Percentiles rank a stretch among this genome's conserved stretches.
Evolutionary conservation across 495 filamentous ascomycete genomes (phyloP).

Genomic region (Amorphotheca resinae): DNA sequence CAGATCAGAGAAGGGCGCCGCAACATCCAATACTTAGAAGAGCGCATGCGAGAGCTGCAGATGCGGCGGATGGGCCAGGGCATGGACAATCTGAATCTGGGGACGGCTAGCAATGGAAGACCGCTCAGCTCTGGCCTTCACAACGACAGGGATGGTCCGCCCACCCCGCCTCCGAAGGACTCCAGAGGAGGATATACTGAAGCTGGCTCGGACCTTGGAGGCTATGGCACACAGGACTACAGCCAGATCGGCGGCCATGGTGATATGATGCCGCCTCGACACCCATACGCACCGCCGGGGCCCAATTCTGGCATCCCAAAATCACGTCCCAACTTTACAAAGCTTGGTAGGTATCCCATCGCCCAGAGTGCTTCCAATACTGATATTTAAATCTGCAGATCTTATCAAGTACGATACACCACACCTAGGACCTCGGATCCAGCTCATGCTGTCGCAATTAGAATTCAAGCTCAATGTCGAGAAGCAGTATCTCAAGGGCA

Average conservation of each 20-base stretch:
- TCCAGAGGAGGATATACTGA: constrained; percentile 25
- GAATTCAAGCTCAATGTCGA: constrained; percentile 99
- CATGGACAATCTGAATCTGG: constrained; percentile 49
- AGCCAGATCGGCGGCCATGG: constrained; percentile 37
- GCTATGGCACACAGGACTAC: constrained; percentile 32
- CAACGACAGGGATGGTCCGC: constrained; percentile 35
- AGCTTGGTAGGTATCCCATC: constrained; percentile 58
- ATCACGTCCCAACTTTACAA: constrained; percentile 79
- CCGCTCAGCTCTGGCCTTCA: constrained; percentile 22
- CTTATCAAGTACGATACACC: constrained; percentile 97
- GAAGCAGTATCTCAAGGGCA: constrained; percentile 97
- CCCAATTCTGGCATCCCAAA: constrained; percentile 59
- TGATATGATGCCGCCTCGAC: constrained; percentile 70
- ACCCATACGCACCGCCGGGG: constrained; percentile 65
- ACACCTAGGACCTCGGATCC: constrained; percentile 92
- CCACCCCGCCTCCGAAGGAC: constrained; percentile 57
- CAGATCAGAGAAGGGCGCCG: constrained; percentile 88
- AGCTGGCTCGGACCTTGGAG: constrained; percentile 24
- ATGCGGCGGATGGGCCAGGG: constrained; percentile 57
- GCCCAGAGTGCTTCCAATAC: background rate
- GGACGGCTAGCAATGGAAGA: constrained; percentile 22
- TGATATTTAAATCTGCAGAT: constrained; percentile 42
- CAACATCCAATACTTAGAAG: constrained; percentile 90
- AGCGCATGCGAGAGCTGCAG: constrained; percentile 77
- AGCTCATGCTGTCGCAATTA: constrained; percentile 96